Conservation (phyloP, 768 basidiomycete genomes). For the Pleurotus sapidus region DNA sequence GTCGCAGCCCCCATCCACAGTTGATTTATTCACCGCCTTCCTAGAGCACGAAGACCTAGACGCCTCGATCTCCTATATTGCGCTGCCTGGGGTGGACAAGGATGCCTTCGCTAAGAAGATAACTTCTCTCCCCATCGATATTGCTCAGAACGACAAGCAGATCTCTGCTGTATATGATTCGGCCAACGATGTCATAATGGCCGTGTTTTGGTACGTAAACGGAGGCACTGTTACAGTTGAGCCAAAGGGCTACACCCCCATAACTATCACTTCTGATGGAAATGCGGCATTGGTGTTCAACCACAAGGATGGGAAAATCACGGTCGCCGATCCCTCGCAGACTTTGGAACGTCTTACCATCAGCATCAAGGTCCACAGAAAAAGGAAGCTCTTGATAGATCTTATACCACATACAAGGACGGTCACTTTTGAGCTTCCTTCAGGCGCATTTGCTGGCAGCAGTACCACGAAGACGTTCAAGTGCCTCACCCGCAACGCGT, state of each 20-base stretch:
- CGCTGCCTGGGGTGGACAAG: conserved; percentile 49
- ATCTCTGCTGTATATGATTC: conserved; percentile 52
- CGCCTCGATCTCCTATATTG: conserved; percentile 47
- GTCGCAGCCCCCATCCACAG: conserved; percentile 48
- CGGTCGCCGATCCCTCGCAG: conserved; percentile 69
- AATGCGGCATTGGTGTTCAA: conserved; percentile 44
- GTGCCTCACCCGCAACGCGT: not conserved
- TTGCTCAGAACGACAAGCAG: conserved; percentile 42
- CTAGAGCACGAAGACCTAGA: conserved; percentile 37
- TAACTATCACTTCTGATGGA: conserved; percentile 34
- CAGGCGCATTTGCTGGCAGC: not conserved
- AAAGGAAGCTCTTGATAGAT: not conserved
- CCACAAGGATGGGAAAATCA: conserved; percentile 37
- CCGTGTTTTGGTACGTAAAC: conserved; percentile 51
- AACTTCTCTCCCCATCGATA: conserved; percentile 24
- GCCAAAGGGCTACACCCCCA: conserved; percentile 14
- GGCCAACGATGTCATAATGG: conserved; percentile 36
- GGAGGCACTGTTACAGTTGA: conserved; percentile 43
- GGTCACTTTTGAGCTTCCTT: not conserved
- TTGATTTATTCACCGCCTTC: conserved; percentile 66
- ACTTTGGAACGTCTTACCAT: conserved; percentile 33
- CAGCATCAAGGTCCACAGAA: conserved; percentile 26
- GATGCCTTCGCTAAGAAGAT: conserved; percentile 39
- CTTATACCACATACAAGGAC: not conserved
- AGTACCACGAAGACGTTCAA: not conserved